phyloP scores from a whole-genome alignment of 352 stramenopile species.

The Globisporangium paddicum region DNA sequence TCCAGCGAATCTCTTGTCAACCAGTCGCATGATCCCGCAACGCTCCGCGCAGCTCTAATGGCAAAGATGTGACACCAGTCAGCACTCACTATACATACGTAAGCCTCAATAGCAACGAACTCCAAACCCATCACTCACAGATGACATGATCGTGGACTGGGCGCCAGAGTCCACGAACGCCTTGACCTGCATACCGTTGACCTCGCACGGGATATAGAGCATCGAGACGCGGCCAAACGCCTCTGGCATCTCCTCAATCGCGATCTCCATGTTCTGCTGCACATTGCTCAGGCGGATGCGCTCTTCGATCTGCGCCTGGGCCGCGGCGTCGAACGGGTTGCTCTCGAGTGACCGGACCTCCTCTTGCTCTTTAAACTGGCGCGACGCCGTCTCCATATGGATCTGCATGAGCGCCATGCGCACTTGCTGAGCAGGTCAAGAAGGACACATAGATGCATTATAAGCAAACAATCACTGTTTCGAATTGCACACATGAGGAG shows the following conservation, averaged over 20 bases:
- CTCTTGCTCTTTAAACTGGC: slow-evolving; percentile 77
- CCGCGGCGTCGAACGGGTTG: slow-evolving; percentile 74
- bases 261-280: slow-evolving; percentile 88
- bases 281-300: slow-evolving; percentile 81
- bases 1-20: slow-evolving; percentile 88
- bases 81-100: not conserved
- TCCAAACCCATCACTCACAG: slow-evolving; percentile 28
- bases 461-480: no score
- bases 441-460: not conserved
- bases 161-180: slow-evolving; percentile 90
- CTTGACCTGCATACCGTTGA: slow-evolving; percentile 81
- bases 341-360: slow-evolving; percentile 58
- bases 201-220: slow-evolving; percentile 86
- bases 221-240: slow-evolving; percentile 84
- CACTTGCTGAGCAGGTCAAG: slow-evolving; percentile 44
- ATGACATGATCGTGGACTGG: slow-evolving; percentile 92
- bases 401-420: slow-evolving; percentile 82
- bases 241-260: slow-evolving; percentile 86
- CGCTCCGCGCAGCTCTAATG: slow-evolving; percentile 80
- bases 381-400: slow-evolving; percentile 77
- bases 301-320: slow-evolving; percentile 81
- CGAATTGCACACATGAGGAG: no score
- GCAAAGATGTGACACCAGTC: slow-evolving; percentile 2
- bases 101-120: not conserved
- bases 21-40: slow-evolving; percentile 87